Evolutionary conservation across 176 grass and related monocot genomes (phyloP).

Genomic region (Melocanna baccifera): DNA sequence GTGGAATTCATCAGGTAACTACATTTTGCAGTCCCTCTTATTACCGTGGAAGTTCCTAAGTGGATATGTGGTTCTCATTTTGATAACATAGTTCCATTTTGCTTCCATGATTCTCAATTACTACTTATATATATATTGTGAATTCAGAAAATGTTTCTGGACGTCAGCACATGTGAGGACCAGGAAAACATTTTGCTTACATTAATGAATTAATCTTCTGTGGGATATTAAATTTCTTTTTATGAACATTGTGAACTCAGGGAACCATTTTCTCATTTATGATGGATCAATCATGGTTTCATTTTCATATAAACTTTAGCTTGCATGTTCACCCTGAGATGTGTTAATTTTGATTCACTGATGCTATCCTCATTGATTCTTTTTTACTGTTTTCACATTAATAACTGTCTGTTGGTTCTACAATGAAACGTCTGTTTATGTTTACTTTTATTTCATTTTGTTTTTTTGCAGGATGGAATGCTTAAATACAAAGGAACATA

Average conservation of each 20-base stretch:
- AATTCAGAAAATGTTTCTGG: not conserved
- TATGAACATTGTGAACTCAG: not conserved
- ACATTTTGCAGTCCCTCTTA: not conserved
- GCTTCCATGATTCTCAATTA: not conserved
- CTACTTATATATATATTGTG: not conserved
- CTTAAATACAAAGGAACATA: slow-evolving; percentile 97
- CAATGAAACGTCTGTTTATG: not conserved
- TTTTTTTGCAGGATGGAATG: slow-evolving; percentile 77
- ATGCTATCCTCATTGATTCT: not conserved
- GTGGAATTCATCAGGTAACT: slow-evolving; percentile 95
- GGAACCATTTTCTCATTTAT: not conserved
- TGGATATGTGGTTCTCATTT: not conserved
- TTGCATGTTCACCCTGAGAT: not conserved
- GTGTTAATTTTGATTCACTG: not conserved
- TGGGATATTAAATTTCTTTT: not conserved
- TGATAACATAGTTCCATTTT: not conserved
- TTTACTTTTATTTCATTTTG: slow-evolving; percentile 7
- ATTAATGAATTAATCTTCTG: not conserved
- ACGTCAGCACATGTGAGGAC: not conserved
- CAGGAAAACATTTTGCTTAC: not conserved
- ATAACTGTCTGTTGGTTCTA: not conserved
- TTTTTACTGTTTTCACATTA: not conserved
- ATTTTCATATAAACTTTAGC: too few species aligned
- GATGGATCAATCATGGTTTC: not conserved
- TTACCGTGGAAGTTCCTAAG: not conserved